Evolutionary conservation across 345 rosid genomes (phyloP), one percentile per base, ranked within the genome.

Genomic region (Eucalyptus cloeziana): DNA sequence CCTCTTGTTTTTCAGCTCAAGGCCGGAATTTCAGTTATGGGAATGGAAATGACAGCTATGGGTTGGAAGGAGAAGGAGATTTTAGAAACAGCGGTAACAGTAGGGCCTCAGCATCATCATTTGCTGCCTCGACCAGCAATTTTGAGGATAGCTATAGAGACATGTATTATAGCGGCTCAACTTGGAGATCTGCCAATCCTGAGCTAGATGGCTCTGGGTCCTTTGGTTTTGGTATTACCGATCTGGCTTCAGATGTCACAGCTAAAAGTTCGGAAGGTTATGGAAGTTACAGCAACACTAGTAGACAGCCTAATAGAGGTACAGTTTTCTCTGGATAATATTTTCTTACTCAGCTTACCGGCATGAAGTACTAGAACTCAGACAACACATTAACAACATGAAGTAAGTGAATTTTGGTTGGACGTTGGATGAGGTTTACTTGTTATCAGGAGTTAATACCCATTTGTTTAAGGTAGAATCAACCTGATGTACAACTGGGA

Each of bases 281-380:
- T n/a, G 95, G 97, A 90, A 95, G 92, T 91, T 97, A 96, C 93
- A 94, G 88, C 92, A 96, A 92, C 90, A 91, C 96, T 71, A 94
- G 92, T 93, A 94, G 97, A 93, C 97, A 95, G 91, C 45, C 99
- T 86, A 93, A 92, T 94, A 96, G 99, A 96, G 99, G 99, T 97
- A 95, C 58, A 33, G 67, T 52, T 79, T 91, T 91, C 83, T 37
- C 45, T 76, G 83, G 83, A 76, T 76, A 76, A 76, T 76, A 71
- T 87, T 56, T 79, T 69, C 22, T 60, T 54, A 56, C 37, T 51
- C 22, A 86, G 85, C 17, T 86, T 71, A 31, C 49, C 5, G 4
- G 44, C n/a, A 76, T 50, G 83, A 60, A 31, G 31, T 58, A 52
- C 11, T 88, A 15, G 37, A 22, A 45, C n/a, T 87, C 62, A 62